Base-by-base conservation (phyloP, 129 eudicot genomes). In the Tagetes erecta region DNA sequence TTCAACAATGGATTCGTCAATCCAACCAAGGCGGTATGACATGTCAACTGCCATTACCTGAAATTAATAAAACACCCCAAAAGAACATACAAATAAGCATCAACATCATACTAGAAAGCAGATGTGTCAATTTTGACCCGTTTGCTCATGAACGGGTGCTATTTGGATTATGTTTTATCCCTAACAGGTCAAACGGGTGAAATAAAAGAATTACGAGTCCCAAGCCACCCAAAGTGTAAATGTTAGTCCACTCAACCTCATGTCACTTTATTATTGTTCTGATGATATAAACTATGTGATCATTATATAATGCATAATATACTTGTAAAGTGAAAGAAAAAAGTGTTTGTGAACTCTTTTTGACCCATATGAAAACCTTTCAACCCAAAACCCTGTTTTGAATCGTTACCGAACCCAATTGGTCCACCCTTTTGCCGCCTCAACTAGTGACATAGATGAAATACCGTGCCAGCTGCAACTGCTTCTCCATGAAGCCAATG, bases 401-500 rank as follows among this genome's bases (percentile, higher is more conserved):
- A 38, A 33, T 33, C 68, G 13, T 63, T 6, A 64, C 5, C 39
- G 12, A 64, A n/a, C 50, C 69, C 69, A 64, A 13, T 34, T 49
- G 2, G 5, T 5, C 47, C 68, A 5, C 68, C 47, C 38, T 6
- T n/a, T 10, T 37, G 11, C 34, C 49, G 38, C 70, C 49, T 39
- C n/a, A 38, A 64, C 36, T 64, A 37, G 45, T 62, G 4, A 9
- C 20, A 41, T 2, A 35, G 20, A 49, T 34, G 20, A 58, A 55
- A 36, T 89, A 95, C 99, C 90, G 82, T 95, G 92, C 96, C 96
- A 80, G 91, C 93, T 52, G 99, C 96, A 76, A 95, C 99, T 53
- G 99, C 99, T 84, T 95, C 99, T 50, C 97, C 99, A 75, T 95
- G 99, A 71, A 95, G 92, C 99, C 99, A 95, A 81, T 95, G 86